phyloP scores from a whole-genome alignment of 257 asterid genomes.

The Salvia miltiorrhiza region DNA sequence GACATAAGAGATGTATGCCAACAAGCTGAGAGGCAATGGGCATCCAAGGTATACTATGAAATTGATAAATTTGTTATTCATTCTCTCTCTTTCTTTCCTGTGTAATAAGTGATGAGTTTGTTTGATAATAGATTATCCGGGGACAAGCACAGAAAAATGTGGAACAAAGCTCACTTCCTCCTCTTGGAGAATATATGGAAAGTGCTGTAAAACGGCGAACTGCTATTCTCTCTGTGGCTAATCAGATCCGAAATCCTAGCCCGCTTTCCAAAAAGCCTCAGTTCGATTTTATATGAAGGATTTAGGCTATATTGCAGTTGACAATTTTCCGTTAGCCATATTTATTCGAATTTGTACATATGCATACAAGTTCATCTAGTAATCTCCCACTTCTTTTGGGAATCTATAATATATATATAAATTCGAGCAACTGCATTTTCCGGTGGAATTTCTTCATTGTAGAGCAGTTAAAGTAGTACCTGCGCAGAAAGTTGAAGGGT shows the following conservation, averaged over 20 bases:
- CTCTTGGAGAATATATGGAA: slow-evolving; percentile 56
- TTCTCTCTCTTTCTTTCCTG: background rate
- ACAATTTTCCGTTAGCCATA: background rate
- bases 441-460: background rate
- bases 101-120: slow-evolving; percentile 6
- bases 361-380: slow-evolving; percentile 6
- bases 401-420: background rate
- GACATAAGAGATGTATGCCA: slow-evolving; percentile 94
- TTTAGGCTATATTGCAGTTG: background rate
- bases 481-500: background rate
- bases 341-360: slow-evolving; percentile 3
- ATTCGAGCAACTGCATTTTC: background rate
- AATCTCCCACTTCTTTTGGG: background rate
- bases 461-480: too few species aligned
- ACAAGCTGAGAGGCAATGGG: slow-evolving; percentile 98
- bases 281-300: slow-evolving; percentile 52
- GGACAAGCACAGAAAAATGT: slow-evolving; percentile 51
- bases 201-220: slow-evolving; percentile 51
- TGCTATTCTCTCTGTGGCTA: slow-evolving; percentile 38
- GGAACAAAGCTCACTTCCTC: slow-evolving; percentile 52
- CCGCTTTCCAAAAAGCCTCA: slow-evolving; percentile 54
- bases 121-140: slow-evolving; percentile 54
- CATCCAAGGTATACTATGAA: slow-evolving; percentile 71
- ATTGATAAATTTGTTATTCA: background rate
- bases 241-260: slow-evolving; percentile 31